Evolutionary conservation across 2,329 filamentous ascomycete genomes (phyloP), one percentile per base, ranked within the genome.

Genomic region (Neonectria hederae): DNA sequence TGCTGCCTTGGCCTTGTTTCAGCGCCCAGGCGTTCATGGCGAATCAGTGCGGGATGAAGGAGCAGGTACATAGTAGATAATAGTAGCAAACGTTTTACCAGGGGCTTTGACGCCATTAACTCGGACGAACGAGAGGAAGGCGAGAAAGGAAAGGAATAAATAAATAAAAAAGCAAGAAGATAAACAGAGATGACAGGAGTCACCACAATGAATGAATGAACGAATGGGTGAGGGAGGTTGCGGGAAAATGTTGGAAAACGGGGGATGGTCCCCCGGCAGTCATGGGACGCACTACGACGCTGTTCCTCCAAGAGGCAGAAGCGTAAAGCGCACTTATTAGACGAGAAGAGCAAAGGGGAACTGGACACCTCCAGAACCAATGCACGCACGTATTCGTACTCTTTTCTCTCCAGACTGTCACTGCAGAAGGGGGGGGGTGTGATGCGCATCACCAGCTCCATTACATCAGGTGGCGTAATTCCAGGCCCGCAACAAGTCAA

Each of bases 391-490:
- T 62, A 62, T 62, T 62, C 53, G 59, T 55, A 54, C 43, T 19
- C 35, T 9, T 32, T 26, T 45, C 26, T 45, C 26, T 30, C 28
- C 28, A 28, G 28, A 28, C 8, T 28, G 28, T 28, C 28, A n/a
- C n/a, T n/a, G n/a, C n/a, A n/a, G n/a, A n/a, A n/a, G n/a, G n/a
- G n/a, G 7, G 35, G 35, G 13, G 32, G 32, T 7, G 35, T 38
- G 13, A n/a, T 17, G 35, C 14, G 35, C 14, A 38, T 38, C 35
- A 42, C 57, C 52, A 56, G 32, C 48, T 51, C 60, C 48, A 72
- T 72, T 71, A 58, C 68, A 72, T 72, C 67, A 72, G 59, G 69
- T 72, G 70, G 70, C 65, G 70, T 62, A 59, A 66, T 63, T 63
- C 55, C 52, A 66, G 66, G 59, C 62, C 48, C 28, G 28, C 26